Conservation (phyloP, 1,139 yeast species). For the Taphrina sp. region DNA sequence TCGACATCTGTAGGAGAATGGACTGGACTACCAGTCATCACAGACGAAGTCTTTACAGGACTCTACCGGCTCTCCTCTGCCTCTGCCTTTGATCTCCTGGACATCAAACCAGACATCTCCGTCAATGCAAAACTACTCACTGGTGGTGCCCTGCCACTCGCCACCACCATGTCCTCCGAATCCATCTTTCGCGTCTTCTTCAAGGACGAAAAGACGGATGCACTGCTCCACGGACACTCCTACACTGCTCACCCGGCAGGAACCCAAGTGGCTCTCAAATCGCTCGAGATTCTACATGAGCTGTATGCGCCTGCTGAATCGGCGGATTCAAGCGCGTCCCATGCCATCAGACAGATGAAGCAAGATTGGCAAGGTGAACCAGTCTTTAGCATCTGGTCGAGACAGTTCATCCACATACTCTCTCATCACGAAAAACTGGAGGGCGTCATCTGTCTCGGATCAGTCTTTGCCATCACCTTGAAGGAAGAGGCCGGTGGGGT, state of each 20-base stretch:
- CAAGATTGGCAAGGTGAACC: conserved; percentile 35
- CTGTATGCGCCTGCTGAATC: conserved; percentile 39
- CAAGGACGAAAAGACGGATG: conserved; percentile 40
- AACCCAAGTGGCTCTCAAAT: conserved; percentile 41
- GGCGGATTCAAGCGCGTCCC: conserved; percentile 39
- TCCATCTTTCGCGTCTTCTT: conserved; percentile 40
- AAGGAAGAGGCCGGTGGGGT: conserved; percentile 30
- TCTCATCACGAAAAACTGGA: conserved; percentile 38
- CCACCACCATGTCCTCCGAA: conserved; percentile 41
- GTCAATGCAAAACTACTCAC: conserved; percentile 42
- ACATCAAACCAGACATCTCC: conserved; percentile 40
- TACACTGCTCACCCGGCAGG: conserved; percentile 44
- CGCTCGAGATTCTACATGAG: conserved; percentile 36
- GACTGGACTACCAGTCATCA: conserved; percentile 42
- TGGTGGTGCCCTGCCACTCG: conserved; percentile 41
- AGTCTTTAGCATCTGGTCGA: conserved; percentile 40
- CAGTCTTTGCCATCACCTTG: conserved; percentile 40
- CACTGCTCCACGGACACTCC: conserved; percentile 42
- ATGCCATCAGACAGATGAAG: conserved; percentile 23
- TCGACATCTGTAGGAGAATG: conserved; percentile 34
- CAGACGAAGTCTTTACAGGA: conserved; percentile 43
- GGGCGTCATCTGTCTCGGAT: conserved; percentile 40
- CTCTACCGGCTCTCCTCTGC: conserved; percentile 41
- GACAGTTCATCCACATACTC: conserved; percentile 36
- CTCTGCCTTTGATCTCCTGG: conserved; percentile 37